Base-by-base conservation (phyloP, 2,329 filamentous ascomycete species). In the Ceratocystis smalleyi region DNA sequence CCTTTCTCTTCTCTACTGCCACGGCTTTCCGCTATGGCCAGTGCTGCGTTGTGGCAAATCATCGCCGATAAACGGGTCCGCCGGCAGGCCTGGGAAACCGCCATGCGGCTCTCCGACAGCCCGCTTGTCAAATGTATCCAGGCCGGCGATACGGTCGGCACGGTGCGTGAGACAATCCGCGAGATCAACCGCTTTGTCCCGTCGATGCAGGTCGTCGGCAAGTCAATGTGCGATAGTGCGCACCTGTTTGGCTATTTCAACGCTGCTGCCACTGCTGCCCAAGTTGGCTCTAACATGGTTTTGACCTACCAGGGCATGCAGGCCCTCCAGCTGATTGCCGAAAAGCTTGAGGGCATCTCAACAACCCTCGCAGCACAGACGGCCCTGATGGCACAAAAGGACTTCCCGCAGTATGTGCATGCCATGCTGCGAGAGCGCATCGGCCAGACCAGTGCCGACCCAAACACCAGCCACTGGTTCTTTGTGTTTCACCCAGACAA, bases 401-500 rank as follows among this genome's bases (percentile, higher is more conserved):
- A 74, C 35, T 75, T 75, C 24, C 72, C 73, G 0, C 70, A 72
- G 22, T 73, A 74, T 15, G 73, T 74, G 17, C 71, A 73, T 51
- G 71, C 73, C 40, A 74, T 75, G 73, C 69, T 75, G 27, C 67
- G 69, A n/a, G 73, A 75, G 68, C 69, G 73, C 7, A 68, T 75
- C 27, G 70, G 68, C 5, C 71, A 74, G 64, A 72, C 73, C 3
- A 68, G 69, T 6, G 68, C 69, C 30, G 73, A 75, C 22, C 68
- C 68, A 1, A 65, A 69, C 32, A 68, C 67, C 24, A 70, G 73
- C 5, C 75, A 76, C 64, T 72, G 72, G 69, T 76, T 76, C 66
- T 76, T 76, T 43, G 69, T 76, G 1, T 76, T 72, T 43, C 75
- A 76, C 35, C 75, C 75, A 1, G 75, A 76, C 43, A 75, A 73